These are phyloP conservation scores for Saprolegnia diclina DNA, from an alignment of 352 stramenopile genomes.

Conservation along the genomic window DNA sequence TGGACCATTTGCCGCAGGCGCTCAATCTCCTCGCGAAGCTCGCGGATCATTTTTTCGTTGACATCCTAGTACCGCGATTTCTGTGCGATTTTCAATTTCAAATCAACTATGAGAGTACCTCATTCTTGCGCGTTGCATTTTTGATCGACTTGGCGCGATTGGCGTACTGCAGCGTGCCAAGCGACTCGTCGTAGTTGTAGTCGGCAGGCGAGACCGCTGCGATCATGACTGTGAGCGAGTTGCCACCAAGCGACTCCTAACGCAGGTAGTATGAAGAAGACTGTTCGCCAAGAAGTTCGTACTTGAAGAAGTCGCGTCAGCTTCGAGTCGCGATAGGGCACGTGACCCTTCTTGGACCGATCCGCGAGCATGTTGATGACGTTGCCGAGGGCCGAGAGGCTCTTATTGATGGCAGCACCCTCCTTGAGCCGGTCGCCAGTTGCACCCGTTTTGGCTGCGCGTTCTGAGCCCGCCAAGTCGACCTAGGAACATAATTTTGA, in stretches of 20 bases:
- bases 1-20: constrained; percentile 82
- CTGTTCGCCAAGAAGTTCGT: not conserved
- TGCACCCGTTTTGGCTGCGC: constrained; percentile 91
- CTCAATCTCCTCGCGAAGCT: constrained; percentile 96
- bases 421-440: constrained; percentile 94
- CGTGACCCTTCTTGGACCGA: constrained; percentile 30
- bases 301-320: constrained; percentile 90
- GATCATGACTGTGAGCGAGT: constrained; percentile 90
- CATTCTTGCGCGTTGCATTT: constrained; percentile 98
- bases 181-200: constrained; percentile 95
- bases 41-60: constrained; percentile 96
- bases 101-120: constrained; percentile 31
- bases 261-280: not conserved
- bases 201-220: constrained; percentile 61
- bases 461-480: constrained; percentile 97
- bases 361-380: constrained; percentile 86
- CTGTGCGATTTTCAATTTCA: not conserved
- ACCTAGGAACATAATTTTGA: constrained; percentile 69
- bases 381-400: constrained; percentile 91
- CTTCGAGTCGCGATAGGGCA: constrained; percentile 86
- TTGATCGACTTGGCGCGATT: constrained; percentile 99
- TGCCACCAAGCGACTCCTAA: constrained; percentile 82
- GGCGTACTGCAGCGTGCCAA: constrained; percentile 92
- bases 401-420: constrained; percentile 96
- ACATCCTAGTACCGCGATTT: constrained; percentile 67